Evolutionary conservation across 2,329 filamentous ascomycete species (phyloP), one percentile per base, ranked within the genome.

Genomic region (Clarireedia paspali): DNA sequence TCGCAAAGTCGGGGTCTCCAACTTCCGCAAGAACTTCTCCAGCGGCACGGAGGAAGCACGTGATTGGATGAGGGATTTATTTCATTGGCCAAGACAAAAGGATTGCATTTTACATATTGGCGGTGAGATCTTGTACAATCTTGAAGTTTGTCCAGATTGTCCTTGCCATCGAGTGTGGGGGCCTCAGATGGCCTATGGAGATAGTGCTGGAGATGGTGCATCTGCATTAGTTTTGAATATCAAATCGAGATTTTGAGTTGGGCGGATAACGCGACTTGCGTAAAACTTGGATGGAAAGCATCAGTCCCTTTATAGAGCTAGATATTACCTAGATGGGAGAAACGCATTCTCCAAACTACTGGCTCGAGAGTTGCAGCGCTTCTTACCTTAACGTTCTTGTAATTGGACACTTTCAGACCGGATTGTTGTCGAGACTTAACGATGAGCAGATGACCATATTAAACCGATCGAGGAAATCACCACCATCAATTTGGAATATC

Each of bases 361-460:
- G 23, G 17, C 40, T 44, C 7, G 10, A 12, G 4, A n/a, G 23
- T 14, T 23, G 23, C 2, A 47, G 20, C 44, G 10, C 23, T 14
- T 2, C 24, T 26, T 24, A 47, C 23, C 20, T 15, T 42, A 42
- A n/a, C 30, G n/a, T 47, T 24, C 20, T 47, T 15, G 44, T 47
- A 14, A n/a, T 47, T 26, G 24, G 44, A 27, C 23, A 47, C 20
- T 47, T 27, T 45, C 20, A 20, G 17, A 45, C 46, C 53, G 47
- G 42, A 48, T 42, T 38, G 45, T 55, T 44, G 20, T 50, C 39
- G 34, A 20, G 27, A 50, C n/a, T 38, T 15, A 15, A 26, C 47
- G 26, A 44, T 50, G 57, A 53, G 56, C 60, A 62, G 57, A 59
- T 62, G 60, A 62, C 57, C 60, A 59, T 53, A 50, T 45, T 50